A percentile compares a stretch with the other conserved stretches of the same genome.
Conservation (phyloP, 331 rosid species). For the Telfairia occidentalis region DNA sequence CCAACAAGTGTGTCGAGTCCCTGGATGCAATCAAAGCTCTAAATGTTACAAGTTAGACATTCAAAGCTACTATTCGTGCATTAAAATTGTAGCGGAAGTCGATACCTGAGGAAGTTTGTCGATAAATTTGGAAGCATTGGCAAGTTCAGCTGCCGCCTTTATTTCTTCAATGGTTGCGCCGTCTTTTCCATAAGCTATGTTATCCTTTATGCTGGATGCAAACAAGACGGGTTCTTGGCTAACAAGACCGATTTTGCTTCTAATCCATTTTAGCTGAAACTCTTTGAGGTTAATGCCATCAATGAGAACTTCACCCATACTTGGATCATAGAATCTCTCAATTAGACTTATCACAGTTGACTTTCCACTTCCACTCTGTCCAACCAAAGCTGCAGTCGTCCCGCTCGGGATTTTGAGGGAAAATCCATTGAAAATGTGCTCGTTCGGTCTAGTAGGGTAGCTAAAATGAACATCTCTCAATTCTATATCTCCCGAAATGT, state of each 20-base stretch:
- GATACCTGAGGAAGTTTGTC: constrained; percentile 47
- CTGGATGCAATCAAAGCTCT: not conserved
- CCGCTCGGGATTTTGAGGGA: constrained; percentile 23
- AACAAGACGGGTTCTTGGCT: constrained; percentile 32
- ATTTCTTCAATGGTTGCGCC: constrained; percentile 24
- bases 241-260: constrained; percentile 30
- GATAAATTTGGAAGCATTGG: constrained; percentile 34
- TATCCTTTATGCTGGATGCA: constrained; percentile 23
- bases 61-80: not conserved
- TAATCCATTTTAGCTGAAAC: constrained; percentile 22
- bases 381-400: constrained; percentile 28
- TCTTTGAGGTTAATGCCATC: constrained; percentile 20
- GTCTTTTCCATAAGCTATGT: constrained; percentile 27
- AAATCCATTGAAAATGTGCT: constrained; percentile 23
- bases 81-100: not conserved
- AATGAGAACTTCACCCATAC: constrained; percentile 28
- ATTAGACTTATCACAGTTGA: constrained; percentile 27
- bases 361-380: constrained; percentile 33
- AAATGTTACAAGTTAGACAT: not conserved
- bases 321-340: constrained; percentile 32
- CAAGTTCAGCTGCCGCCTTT: constrained; percentile 37
- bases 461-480: constrained; percentile 21
- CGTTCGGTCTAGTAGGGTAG: constrained; percentile 26
- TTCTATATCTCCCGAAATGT: constrained; percentile 23
- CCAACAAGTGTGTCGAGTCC: constrained; percentile 18